phyloP scores from a whole-genome alignment of 495 filamentous ascomycete species.

The Annulohypoxylon bovei region DNA sequence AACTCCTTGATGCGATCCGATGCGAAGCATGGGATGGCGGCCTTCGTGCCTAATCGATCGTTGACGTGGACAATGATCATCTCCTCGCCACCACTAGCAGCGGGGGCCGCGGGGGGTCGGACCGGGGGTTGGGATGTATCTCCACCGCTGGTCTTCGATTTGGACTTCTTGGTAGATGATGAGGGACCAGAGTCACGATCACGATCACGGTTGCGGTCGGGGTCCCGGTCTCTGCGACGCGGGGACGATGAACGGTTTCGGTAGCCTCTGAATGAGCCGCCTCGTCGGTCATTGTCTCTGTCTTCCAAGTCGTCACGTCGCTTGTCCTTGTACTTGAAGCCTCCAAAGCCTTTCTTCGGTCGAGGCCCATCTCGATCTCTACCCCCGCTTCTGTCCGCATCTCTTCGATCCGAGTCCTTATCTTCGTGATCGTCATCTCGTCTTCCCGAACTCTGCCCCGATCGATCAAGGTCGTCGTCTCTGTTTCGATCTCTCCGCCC shows the following conservation, averaged over 20 bases:
- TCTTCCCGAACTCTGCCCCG: conserved; percentile 16
- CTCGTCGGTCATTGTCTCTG: conserved; percentile 54
- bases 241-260: conserved; percentile 55
- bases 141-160: conserved; percentile 34
- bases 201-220: conserved; percentile 42
- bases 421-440: conserved; percentile 21
- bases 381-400: conserved; percentile 33
- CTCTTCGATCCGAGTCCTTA: conserved; percentile 29
- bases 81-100: conserved; percentile 63
- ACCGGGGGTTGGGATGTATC: conserved; percentile 45
- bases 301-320: conserved; percentile 61
- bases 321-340: conserved; percentile 76
- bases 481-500: conserved; percentile 27
- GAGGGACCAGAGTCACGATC: conserved; percentile 32
- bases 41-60: conserved; percentile 90
- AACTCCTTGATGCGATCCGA: conserved; percentile 84
- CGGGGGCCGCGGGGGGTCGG: conserved; percentile 44
- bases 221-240: conserved; percentile 48
- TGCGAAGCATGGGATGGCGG: conserved; percentile 84
- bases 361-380: conserved; percentile 38
- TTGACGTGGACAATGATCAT: conserved; percentile 96
- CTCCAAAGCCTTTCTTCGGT: conserved; percentile 58
- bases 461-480: conserved; percentile 28
- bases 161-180: conserved; percentile 39
- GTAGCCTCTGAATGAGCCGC: conserved; percentile 63